Evolutionary conservation across 306 rosid species (phyloP).

Genomic region (Calophaca sinica): DNA sequence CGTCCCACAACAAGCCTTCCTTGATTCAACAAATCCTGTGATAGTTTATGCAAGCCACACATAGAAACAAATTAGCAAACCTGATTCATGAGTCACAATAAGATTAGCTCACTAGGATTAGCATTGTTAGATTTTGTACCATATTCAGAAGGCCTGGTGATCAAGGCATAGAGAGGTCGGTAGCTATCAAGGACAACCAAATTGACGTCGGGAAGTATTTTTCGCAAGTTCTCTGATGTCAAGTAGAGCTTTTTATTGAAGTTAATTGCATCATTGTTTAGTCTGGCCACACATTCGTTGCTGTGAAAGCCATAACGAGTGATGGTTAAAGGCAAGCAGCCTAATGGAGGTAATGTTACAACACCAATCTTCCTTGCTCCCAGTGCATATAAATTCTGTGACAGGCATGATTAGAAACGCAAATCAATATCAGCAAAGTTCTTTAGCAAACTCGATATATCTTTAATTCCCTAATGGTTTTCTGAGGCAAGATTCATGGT

Average conservation of each 20-base stretch:
- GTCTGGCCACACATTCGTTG: background rate
- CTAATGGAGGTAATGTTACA: background rate
- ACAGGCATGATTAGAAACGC: background rate
- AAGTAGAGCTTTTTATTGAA: background rate
- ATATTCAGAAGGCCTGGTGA: background rate
- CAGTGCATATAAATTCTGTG: background rate
- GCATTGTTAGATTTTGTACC: slow-evolving; percentile 2
- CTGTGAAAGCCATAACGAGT: background rate
- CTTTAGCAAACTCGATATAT: background rate
- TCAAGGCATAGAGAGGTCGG: background rate
- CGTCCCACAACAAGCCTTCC: slow-evolving; percentile 11
- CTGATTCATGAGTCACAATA: background rate
- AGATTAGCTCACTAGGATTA: background rate
- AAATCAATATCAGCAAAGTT: slow-evolving; percentile 1
- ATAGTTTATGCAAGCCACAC: background rate
- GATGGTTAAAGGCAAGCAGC: slow-evolving; percentile 3
- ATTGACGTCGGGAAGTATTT: background rate
- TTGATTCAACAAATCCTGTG: background rate
- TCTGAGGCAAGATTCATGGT: background rate
- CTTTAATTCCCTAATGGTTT: background rate
- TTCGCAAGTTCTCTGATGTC: background rate
- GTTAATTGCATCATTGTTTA: background rate
- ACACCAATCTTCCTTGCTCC: slow-evolving; percentile 6
- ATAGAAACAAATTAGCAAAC: background rate
- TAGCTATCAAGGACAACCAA: slow-evolving; percentile 7